Evolutionary conservation across 129 eudicot species (phyloP), one percentile per base, ranked within the genome.

Genomic region (Solidago caesia): DNA sequence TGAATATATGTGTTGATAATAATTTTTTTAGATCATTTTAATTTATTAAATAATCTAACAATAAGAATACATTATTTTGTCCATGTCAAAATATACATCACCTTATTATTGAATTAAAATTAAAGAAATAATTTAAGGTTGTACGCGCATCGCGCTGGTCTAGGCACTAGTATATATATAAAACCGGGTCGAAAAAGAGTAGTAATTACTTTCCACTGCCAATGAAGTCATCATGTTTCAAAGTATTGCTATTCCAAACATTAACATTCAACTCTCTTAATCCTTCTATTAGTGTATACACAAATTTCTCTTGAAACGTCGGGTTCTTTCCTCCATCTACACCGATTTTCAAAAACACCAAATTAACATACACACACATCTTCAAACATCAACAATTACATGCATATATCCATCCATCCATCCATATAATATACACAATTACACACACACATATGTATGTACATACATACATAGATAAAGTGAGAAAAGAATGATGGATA

Each of bases 291-390:
- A 95, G 79, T 3, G 85, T 84, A 47, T 88, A 95, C 72, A 81
- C 82, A 67, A 91, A 95, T 77, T 95, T 95, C 89, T 95, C 97
- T 79, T 95, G 99, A 83, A 95, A 95, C 10, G 85, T 79, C 45
- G 99, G 99, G 71, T 91, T 87, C 73, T 91, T 95, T 12, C 99
- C 99, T 67, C 99, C 99, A 88, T 94, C 99, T 94, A 71, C 60
- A 79, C 46, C 67, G 5, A 67, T 33, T 33, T 13, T 47, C 62
- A 64, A 67, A 66, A 13, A 73, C 52, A 21, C 47, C 51, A 53
- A 58, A 47, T 79, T 15, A 79, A 12, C 56, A 47, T 5, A 45
- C 65, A 45, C 16, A 55, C 71, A 71, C 25, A 53, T 56, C 53
- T 45, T 27, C 68, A 72, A 27, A 64, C 33, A 78, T 52, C 59